These are phyloP conservation scores for Cadophora sp. DNA, from an alignment of 2,329 filamentous ascomycete genomes.

Conservation along the genomic window DNA sequence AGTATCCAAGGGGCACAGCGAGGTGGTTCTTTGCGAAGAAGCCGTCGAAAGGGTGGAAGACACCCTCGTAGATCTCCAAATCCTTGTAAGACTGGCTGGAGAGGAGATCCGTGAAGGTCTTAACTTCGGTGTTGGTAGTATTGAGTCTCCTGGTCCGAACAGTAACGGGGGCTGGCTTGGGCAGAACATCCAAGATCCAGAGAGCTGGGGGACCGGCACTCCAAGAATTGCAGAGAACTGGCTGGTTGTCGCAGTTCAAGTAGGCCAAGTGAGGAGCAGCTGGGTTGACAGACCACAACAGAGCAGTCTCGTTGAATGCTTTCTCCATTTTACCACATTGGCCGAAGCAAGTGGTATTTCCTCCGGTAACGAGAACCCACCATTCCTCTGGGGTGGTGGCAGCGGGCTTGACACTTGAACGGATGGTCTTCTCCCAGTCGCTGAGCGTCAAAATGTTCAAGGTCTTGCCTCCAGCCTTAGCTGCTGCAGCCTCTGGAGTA, in stretches of 20 bases:
- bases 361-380: conserved; percentile 76
- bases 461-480: conserved; percentile 57
- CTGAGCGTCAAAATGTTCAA: conserved; percentile 67
- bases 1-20: conserved; percentile 69
- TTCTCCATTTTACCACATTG: conserved; percentile 68
- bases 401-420: conserved; percentile 63
- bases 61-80: conserved; percentile 61
- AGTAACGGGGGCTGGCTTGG: conserved; percentile 67
- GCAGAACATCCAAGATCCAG: conserved; percentile 72
- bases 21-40: conserved; percentile 66
- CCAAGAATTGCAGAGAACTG: conserved; percentile 78
- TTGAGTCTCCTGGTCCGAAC: conserved; percentile 72
- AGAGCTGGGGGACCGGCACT: conserved; percentile 67
- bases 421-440: conserved; percentile 75
- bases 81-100: conserved; percentile 58
- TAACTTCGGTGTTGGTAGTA: conserved; percentile 69
- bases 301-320: conserved; percentile 71
- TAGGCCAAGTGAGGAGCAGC: conserved; percentile 70
- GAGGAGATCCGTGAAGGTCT: conserved; percentile 67
- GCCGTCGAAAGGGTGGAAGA: conserved; percentile 80
- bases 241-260: conserved; percentile 77
- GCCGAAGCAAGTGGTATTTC: conserved; percentile 78
- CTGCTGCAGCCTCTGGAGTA: conserved; percentile 53
- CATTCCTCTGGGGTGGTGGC: conserved; percentile 73
- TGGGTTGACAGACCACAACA: conserved; percentile 65